A percentile compares a stretch with the other conserved stretches of the same genome.
Conservation (phyloP, 768 basidiomycete species). For the Lentinula detonsa region DNA sequence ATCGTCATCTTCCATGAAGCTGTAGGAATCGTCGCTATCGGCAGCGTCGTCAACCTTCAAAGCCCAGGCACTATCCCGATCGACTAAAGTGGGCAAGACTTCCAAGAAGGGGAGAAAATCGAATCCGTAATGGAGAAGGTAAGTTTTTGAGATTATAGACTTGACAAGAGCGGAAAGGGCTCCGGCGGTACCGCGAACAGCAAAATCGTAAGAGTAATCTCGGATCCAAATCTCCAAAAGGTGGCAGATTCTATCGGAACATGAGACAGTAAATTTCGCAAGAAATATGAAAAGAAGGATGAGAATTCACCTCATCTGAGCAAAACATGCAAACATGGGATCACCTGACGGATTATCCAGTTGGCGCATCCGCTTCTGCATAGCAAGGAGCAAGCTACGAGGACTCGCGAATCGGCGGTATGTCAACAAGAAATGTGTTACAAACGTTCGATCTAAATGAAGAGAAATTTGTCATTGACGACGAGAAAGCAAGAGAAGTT, state of each 20-base stretch:
- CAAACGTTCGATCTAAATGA: constrained; percentile 62
- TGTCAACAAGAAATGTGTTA: constrained; percentile 76
- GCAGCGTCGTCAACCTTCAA: constrained; percentile 52
- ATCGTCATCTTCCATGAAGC: constrained; percentile 49
- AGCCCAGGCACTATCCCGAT: constrained; percentile 73
- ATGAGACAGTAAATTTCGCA: constrained; percentile 6
- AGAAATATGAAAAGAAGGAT: not conserved
- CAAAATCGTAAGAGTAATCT: constrained; percentile 74
- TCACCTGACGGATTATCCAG: constrained; percentile 68
- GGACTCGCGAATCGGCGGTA: constrained; percentile 81
- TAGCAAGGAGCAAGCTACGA: constrained; percentile 72
- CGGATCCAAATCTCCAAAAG: constrained; percentile 74
- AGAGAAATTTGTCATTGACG: not conserved
- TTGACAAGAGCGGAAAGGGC: constrained; percentile 73
- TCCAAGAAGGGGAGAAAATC: constrained; percentile 81
- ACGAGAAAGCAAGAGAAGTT: not conserved
- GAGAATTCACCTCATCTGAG: constrained; percentile 72
- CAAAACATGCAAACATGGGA: constrained; percentile 82
- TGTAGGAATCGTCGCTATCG: constrained; percentile 56
- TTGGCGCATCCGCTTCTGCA: constrained; percentile 83
- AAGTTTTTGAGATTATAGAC: constrained; percentile 72
- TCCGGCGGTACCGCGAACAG: constrained; percentile 65
- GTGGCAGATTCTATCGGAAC: constrained; percentile 60
- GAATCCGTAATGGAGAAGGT: constrained; percentile 80
- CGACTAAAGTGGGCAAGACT: constrained; percentile 52